Base-by-base conservation (phyloP, 345 rosid genomes). In the Sonneratia alba region DNA sequence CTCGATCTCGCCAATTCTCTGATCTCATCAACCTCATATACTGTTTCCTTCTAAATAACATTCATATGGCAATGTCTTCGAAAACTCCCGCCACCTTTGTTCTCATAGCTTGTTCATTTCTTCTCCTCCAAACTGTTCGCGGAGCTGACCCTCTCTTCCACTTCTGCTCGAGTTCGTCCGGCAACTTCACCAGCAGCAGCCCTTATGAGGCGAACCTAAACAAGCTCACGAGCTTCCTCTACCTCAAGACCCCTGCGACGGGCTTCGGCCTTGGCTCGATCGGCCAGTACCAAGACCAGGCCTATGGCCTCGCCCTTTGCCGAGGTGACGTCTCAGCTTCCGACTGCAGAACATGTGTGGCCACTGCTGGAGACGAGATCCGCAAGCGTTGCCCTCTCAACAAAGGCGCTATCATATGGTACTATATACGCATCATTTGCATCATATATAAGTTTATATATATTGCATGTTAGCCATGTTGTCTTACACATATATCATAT, bases 381-480 rank as follows among this genome's bases (percentile, higher is more conserved):
- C 80, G 76, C 32, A 73, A 22, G 36, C 79, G 72, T 5, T 85
- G 85, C 55, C 85, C 84, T 0, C 16, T 10, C 62, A 77, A 75
- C 73, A 85, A 82, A 43, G 82, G 71, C 36, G 81, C 85, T 0
- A 55, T 82, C 66, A 82, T 81, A 62, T 85, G 88, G 86, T 57
- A 57, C 34, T 18, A 57, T 3, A 22, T 53, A 57, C 34, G 11
- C 12, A 57, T 53, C 8, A 19, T 19, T 18, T 47, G 22, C 22
- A 53, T 18, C n/a, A 53, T 18, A 47, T 11, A 48, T 48, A 14
- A 48, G 43, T 40, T 40, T 40, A 40, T 40, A 40, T 27, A 40
- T 13, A 47, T 47, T 8, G 51, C 51, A 53, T 53, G 32, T 27
- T 27, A 27, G 32, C 32, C 32, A 27, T 0, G 32, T 27, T 27